phyloP scores from a whole-genome alignment of 2,329 filamentous ascomycete genomes.

The Fusarium denticulatum region DNA sequence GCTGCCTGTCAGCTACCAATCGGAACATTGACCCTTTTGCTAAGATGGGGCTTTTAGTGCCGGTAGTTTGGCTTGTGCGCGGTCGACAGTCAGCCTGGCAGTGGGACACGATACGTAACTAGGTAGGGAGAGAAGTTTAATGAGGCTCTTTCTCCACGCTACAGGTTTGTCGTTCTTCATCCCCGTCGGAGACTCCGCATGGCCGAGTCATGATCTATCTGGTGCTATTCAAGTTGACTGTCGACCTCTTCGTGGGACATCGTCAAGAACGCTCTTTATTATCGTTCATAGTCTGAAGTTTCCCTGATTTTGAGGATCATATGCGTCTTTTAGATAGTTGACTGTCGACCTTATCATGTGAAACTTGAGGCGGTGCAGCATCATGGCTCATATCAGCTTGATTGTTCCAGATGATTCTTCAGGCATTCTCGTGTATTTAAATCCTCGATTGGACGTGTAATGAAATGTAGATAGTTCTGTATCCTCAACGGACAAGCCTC shows the following conservation, averaged over 20 bases:
- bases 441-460: not conserved
- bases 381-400: not conserved
- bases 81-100: conserved; percentile 10
- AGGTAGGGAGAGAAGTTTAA: not conserved
- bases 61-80: not conserved
- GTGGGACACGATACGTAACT: not conserved
- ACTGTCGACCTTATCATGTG: conserved; percentile 15
- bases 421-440: not conserved
- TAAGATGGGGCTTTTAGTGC: not conserved
- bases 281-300: not conserved
- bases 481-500: not conserved
- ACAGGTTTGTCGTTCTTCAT: not conserved
- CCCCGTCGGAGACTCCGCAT: not conserved
- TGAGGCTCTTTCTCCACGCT: conserved; percentile 8
- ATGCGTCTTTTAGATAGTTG: not conserved
- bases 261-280: not conserved
- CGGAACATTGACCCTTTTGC: not conserved
- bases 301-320: not conserved
- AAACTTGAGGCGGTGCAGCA: not conserved
- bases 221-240: conserved; percentile 5
- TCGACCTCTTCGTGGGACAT: not conserved
- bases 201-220: not conserved
- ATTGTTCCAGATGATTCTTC: not conserved
- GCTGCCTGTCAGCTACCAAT: conserved; percentile 11
- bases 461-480: not conserved